Base-by-base conservation (phyloP, 768 basidiomycete species). In the Brasilioporus rufonigricans region DNA sequence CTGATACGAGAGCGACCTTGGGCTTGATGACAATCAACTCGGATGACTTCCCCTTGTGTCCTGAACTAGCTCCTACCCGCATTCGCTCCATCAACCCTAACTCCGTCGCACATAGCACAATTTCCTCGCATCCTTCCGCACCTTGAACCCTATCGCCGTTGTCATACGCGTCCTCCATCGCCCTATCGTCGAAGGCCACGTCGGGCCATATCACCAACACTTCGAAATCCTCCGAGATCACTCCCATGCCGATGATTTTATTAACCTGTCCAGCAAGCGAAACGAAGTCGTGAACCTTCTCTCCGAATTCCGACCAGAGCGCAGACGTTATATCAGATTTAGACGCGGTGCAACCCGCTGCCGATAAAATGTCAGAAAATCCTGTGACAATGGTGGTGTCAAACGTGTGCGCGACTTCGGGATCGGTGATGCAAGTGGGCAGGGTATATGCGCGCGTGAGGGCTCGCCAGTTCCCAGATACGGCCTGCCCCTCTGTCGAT, bases 191-290 rank as follows among this genome's bases (percentile, higher is more conserved):
- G 14, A 61, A 65, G 12, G 4, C n/a, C 7, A 35, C 24, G 6
- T 50, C 61, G 18, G 65, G 61, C 44, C 23, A 49, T 1, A 58
- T 50, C 6, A 56, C 50, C 27, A 58, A 14, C n/a, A 69, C 60
- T 19, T 69, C 65, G 12, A 70, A 61, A 41, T 69, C 63, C 13
- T 64, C 65, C 13, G 62, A 68, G 5, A 68, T 48, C 18, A 63
- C 51, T 24, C 60, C 68, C 26, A 61, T 59, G 1, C 62, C 58
- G 2, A 66, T 55, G 1, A 62, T 54, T 44, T 63, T 65, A 40
- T 81, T 82, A 29, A 85, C 62, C 14, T 71, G 71, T 38, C 77
- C 71, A 13, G 81, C 78, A 18, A 73, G 65, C 43, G 72, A 71
- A 33, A 80, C 74, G 38, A 85, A 72, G 16, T 68, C 60, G 19